Evolutionary conservation across 169 alveolate species (phyloP), one percentile per base, ranked within the genome.

Genomic region (Cryptosporidium bovis): DNA sequence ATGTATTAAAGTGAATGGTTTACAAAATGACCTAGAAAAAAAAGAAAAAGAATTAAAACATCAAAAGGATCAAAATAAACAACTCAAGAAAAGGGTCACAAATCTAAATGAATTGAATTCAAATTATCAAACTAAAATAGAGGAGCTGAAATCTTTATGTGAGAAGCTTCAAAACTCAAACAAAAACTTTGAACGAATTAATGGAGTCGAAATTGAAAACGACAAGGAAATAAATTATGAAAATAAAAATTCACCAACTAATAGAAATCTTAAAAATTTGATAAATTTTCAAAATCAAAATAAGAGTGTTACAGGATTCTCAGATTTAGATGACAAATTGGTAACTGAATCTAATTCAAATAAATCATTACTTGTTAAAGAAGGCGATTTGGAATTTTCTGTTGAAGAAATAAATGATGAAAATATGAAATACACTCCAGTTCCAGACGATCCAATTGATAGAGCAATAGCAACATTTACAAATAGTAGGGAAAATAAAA

Each of bases 401-500:
- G 77, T 77, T 34, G 87, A 77, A 62, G 87, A 77, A 62, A 62
- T 77, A 29, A 77, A 36, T n/a, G 87, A 77, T 2, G 46, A 16
- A 2, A 77, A 77, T 60, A 60, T 62, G 71, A 62, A 77, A 44
- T 77, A 77, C 58, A 77, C 36, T 27, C 87, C 87, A 1, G 87
- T 77, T 27, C 51, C 71, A 40, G 87, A 77, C 56, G 87, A 77
- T 46, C 87, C 87, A 58, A 77, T 77, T 44, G 87, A 77, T 46
- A 77, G 87, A 62, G 87, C 87, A 44, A 77, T 77, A 58, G 87
- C 87, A 62, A 77, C 87, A 7, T 77, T 77, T 33, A 60, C 87
- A 40, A 77, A 77, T 77, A 62, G 65, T 40, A 77, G 87, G 24
- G 46, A 77, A 29, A 77, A 77, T 27, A 77, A 77, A 60, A 62